Conservation (phyloP, 495 filamentous ascomycete species). For the Trichoderma reesei region DNA sequence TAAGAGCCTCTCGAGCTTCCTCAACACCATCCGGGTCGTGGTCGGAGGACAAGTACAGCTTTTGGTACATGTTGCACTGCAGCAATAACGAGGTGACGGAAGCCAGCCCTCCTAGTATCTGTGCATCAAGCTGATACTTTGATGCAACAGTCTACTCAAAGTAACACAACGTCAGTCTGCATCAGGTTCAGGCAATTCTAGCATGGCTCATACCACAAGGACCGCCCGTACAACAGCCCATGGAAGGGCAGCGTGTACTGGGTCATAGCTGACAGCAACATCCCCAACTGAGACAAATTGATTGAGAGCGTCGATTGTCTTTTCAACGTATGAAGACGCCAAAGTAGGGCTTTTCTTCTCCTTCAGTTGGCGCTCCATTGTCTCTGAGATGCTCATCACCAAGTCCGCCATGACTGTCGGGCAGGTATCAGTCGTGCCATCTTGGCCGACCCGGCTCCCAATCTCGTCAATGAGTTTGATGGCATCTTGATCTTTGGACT, state of each 20-base stretch:
- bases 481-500: no score
- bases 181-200: background rate
- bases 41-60: background rate
- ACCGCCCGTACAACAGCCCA: background rate
- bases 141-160: background rate
- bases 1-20: background rate
- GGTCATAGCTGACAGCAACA: background rate
- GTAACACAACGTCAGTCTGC: background rate
- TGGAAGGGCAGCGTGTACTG: background rate
- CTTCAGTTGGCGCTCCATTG: background rate
- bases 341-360: background rate
- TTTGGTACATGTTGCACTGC: background rate
- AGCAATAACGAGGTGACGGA: background rate
- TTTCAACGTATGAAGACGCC: background rate
- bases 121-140: background rate
- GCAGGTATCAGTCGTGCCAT: no score
- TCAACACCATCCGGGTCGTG: background rate
- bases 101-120: background rate
- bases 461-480: no score
- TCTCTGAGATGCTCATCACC: background rate
- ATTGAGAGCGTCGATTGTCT: background rate
- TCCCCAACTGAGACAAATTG: background rate
- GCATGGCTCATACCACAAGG: background rate
- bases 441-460: no score
- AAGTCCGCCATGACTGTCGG: background rate